Conservation (phyloP, 2,329 filamentous ascomycete species). For the Lithohypha guttulata region DNA sequence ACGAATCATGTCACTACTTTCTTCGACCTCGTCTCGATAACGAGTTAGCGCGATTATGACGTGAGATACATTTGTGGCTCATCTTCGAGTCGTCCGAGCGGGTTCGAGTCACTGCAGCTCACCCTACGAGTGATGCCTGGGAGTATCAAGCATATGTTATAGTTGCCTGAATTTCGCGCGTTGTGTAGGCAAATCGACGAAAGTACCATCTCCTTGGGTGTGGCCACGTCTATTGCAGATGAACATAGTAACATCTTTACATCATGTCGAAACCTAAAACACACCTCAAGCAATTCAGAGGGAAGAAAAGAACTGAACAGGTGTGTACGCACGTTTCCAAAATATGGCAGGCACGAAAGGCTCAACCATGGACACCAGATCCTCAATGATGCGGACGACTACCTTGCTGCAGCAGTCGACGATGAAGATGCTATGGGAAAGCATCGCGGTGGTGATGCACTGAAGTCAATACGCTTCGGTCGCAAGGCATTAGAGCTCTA, state of each 20-base stretch:
- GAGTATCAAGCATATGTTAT: too few relatives aligned
- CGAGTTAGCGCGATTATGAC: too few relatives aligned
- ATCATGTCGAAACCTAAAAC: constrained; percentile 21
- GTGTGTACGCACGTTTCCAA: constrained; percentile 21
- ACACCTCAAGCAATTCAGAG: constrained; percentile 20
- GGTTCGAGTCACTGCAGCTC: too few relatives aligned
- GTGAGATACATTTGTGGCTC: too few relatives aligned
- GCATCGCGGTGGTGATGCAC: constrained; percentile 60
- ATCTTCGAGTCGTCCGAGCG: too few relatives aligned
- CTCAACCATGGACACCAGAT: constrained; percentile 27
- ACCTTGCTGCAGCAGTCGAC: constrained; percentile 56
- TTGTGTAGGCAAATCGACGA: too few relatives aligned
- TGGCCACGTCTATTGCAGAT: too few relatives aligned
- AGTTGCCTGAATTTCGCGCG: too few relatives aligned
- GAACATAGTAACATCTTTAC: neutral
- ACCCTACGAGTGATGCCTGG: too few relatives aligned
- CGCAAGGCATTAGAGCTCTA: constrained; percentile 57
- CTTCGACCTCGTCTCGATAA: too few relatives aligned
- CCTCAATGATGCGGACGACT: constrained; percentile 56
- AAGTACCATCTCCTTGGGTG: too few relatives aligned
- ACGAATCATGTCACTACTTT: too few relatives aligned
- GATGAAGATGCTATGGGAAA: constrained; percentile 64
- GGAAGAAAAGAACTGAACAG: constrained; percentile 27
- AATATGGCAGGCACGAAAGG: constrained; percentile 10
- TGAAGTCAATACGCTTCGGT: constrained; percentile 49